Evolutionary conservation across 1,284 basidiomycete genomes (phyloP).

Genomic region (Trichosporon sp.): DNA sequence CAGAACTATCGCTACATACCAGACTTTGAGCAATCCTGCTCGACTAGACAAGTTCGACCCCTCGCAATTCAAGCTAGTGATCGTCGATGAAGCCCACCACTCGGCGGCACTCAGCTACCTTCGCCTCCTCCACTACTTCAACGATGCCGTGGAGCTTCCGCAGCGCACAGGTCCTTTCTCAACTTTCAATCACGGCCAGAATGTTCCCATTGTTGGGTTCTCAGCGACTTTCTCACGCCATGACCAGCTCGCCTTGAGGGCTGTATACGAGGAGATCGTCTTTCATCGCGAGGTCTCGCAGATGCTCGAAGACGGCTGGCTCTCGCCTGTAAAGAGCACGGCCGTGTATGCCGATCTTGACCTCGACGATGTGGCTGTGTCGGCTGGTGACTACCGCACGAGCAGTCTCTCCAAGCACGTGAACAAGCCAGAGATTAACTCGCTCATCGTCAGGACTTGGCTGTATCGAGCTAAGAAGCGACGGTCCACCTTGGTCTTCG

Average conservation of each 20-base stretch:
- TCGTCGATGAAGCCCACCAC: constrained; percentile 94
- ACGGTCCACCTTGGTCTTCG: constrained; percentile 84
- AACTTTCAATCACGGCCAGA: constrained; percentile 16
- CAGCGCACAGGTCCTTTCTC: constrained; percentile 20
- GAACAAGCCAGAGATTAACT: constrained; percentile 69
- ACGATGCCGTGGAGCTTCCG: constrained; percentile 33
- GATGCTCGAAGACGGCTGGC: constrained; percentile 92
- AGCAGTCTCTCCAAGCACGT: constrained; percentile 69
- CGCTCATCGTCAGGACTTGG: constrained; percentile 72
- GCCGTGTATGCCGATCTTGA: constrained; percentile 69
- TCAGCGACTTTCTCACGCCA: constrained; percentile 91
- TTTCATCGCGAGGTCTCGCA: constrained; percentile 88
- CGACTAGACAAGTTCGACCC: constrained; percentile 78
- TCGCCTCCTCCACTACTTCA: constrained; percentile 41
- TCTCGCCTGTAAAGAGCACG: constrained; percentile 77
- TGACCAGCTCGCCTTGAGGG: constrained; percentile 81
- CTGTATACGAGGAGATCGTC: constrained; percentile 84
- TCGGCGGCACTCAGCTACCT: constrained; percentile 74
- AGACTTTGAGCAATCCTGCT: constrained; percentile 65
- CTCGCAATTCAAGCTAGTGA: constrained; percentile 65
- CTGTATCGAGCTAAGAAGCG: constrained; percentile 72
- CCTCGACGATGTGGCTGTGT: constrained; percentile 61
- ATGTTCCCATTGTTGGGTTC: constrained; percentile 85
- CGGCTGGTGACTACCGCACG: constrained; percentile 69
- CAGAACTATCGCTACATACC: constrained; percentile 88